Conservation (phyloP, 208 protist species). For the Trypanosoma scelopori region DNA sequence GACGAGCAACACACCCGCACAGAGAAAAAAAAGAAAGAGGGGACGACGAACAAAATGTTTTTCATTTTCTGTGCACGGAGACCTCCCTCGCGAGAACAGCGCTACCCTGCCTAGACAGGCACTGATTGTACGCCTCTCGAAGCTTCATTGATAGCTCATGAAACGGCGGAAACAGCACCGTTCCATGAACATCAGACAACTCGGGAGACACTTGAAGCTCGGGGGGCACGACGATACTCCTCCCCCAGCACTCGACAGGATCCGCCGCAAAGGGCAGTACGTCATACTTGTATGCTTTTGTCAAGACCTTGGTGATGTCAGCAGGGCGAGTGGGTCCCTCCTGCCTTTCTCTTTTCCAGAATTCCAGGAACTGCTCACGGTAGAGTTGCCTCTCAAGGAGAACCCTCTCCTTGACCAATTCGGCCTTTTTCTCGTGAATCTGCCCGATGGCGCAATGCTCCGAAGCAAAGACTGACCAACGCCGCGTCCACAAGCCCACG, state of each 20-base stretch:
- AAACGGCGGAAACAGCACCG: conserved; percentile 19
- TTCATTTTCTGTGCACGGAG: not conserved
- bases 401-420: not conserved
- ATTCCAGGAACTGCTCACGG: conserved; percentile 27
- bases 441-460: conserved; percentile 6
- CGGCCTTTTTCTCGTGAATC: not conserved
- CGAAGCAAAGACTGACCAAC: not conserved
- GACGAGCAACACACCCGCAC: no score
- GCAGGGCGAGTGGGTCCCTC: not conserved
- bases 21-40: conserved; percentile 15
- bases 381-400: conserved; percentile 23
- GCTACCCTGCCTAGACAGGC: not conserved
- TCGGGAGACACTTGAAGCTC: conserved; percentile 20
- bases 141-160: conserved; percentile 28
- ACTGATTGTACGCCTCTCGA: conserved; percentile 19
- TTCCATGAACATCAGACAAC: conserved; percentile 15
- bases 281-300: conserved; percentile 17
- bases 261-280: conserved; percentile 27
- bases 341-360: conserved; percentile 17
- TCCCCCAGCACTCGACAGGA: conserved; percentile 27
- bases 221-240: conserved; percentile 24
- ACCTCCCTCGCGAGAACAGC: not conserved
- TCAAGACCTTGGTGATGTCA: conserved; percentile 9
- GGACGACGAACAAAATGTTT: not conserved
- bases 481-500: conserved; percentile 8